Evolutionary conservation across 148 eudicot genomes (phyloP).

Genomic region (Tetragonia tetragonoides): DNA sequence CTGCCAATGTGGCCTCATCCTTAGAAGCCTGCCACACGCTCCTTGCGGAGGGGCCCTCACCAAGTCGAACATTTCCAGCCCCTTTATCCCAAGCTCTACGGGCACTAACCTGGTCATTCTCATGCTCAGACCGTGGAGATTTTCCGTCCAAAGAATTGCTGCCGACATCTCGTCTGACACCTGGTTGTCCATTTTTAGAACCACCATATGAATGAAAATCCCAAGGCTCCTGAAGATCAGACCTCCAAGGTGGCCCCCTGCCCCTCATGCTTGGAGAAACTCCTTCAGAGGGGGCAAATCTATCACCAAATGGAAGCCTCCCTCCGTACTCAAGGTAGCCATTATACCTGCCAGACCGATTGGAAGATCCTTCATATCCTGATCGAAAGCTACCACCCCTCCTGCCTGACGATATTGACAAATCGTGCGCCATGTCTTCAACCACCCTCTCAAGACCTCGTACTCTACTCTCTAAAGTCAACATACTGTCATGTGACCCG

Average conservation of each 20-base stretch:
- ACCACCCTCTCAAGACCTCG: slow-evolving; percentile 95
- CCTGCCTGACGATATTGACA: slow-evolving; percentile 67
- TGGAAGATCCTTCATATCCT: slow-evolving; percentile 77
- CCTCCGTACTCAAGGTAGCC: slow-evolving; percentile 77
- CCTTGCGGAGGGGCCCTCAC: slow-evolving; percentile 98
- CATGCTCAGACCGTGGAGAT: slow-evolving; percentile 66
- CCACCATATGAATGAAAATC: slow-evolving; percentile 59
- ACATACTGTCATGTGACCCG: slow-evolving; percentile 96
- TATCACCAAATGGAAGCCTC: slow-evolving; percentile 58
- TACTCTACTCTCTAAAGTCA: slow-evolving; percentile 89
- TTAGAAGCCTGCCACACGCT: slow-evolving; percentile 99
- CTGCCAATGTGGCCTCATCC: slow-evolving; percentile 96
- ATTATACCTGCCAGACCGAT: slow-evolving; percentile 62
- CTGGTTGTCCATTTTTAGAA: slow-evolving; percentile 52
- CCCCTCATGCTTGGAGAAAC: slow-evolving; percentile 43
- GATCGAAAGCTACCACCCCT: slow-evolving; percentile 52
- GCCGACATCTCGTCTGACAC: slow-evolving; percentile 54
- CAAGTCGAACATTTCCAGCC: slow-evolving; percentile 61
- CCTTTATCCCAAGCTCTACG: slow-evolving; percentile 85
- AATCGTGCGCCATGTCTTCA: slow-evolving; percentile 94
- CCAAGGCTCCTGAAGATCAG: slow-evolving; percentile 59
- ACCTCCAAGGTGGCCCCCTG: slow-evolving; percentile 64
- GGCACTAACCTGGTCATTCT: slow-evolving; percentile 53
- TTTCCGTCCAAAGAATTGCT: slow-evolving; percentile 57
- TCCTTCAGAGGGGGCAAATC: slow-evolving; percentile 51